phyloP scores from a whole-genome alignment of 192 early-diverging fungal species.

The Gamsiella multidivaricata region DNA sequence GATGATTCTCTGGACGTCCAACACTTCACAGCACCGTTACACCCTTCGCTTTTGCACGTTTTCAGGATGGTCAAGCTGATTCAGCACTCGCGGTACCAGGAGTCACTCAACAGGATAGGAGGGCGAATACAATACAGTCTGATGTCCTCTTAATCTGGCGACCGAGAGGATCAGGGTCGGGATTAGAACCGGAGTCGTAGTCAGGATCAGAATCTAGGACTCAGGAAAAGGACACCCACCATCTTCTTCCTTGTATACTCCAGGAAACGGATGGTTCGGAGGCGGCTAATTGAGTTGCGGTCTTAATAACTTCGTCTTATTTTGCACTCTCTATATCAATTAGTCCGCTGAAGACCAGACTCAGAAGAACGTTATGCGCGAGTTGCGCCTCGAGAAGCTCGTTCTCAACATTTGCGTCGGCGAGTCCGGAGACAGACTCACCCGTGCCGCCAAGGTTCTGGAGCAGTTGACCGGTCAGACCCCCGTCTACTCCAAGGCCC shows the following conservation, averaged over 20 bases:
- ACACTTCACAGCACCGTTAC: no score
- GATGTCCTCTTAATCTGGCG: no score
- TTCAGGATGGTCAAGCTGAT: no score
- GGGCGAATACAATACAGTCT: no score
- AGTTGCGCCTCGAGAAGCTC: constrained; percentile 99
- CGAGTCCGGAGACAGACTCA: constrained; percentile 99
- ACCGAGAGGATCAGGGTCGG: neutral
- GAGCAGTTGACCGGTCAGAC: constrained; percentile 99
- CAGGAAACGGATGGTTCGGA: constrained; percentile 30
- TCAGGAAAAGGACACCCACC: constrained; percentile 1
- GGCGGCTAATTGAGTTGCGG: constrained; percentile 52
- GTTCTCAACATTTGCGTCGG: constrained; percentile 99
- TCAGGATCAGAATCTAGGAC: neutral
- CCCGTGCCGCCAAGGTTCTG: constrained; percentile 99
- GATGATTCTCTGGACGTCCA: no score
- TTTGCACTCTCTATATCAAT: constrained; percentile 52
- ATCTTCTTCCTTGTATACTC: constrained; percentile 8
- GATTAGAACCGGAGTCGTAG: no score
- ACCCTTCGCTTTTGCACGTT: no score
- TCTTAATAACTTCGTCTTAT: constrained; percentile 48
- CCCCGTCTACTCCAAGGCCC: constrained; percentile 99
- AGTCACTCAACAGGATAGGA: no score
- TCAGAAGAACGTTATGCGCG: constrained; percentile 93
- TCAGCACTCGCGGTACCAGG: no score
- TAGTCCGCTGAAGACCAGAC: constrained; percentile 77